phyloP scores from a whole-genome alignment of 257 asterid genomes.

The Gentiana dahurica region DNA sequence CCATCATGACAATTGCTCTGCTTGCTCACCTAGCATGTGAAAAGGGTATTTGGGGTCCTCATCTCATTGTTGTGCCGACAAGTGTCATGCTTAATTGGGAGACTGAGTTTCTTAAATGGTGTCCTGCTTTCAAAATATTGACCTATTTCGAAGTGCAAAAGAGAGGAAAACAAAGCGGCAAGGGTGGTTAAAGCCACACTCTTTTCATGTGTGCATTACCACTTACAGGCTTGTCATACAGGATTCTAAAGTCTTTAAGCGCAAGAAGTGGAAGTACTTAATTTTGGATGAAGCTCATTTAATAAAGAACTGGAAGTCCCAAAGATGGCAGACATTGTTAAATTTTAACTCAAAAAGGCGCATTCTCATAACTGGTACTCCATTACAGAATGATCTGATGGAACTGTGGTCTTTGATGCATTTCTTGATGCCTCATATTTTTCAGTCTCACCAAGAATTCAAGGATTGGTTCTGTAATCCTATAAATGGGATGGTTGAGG shows the following conservation, averaged over 20 bases:
- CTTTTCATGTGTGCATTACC: constrained; percentile 90
- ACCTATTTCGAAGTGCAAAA: constrained; percentile 97
- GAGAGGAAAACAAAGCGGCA: constrained; percentile 91
- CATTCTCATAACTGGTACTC: constrained; percentile 94
- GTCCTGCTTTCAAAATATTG: constrained; percentile 98
- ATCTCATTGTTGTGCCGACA: constrained; percentile 97
- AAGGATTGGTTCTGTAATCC: constrained; percentile 99
- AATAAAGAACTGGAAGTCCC: constrained; percentile 98
- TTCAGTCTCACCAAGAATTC: constrained; percentile 98
- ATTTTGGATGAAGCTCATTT: constrained; percentile 98
- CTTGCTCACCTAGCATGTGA: constrained; percentile 98
- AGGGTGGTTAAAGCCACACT: constrained; percentile 96
- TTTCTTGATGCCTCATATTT: constrained; percentile 98
- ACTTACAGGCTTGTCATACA: constrained; percentile 97
- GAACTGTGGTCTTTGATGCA: constrained; percentile 99
- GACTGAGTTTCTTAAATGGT: constrained; percentile 98
- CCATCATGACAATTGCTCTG: constrained; percentile 95
- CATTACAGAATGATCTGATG: constrained; percentile 97
- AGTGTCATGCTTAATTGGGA: constrained; percentile 99
- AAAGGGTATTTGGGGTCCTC: constrained; percentile 99
- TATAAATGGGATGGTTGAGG: constrained; percentile 96
- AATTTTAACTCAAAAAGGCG: constrained; percentile 98
- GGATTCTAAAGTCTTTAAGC: constrained; percentile 91
- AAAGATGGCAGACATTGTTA: constrained; percentile 97
- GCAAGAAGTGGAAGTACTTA: constrained; percentile 98